Percentiles rank a stretch among this genome's conserved stretches.
These are phyloP conservation scores for Starmera amethionina DNA, from an alignment of 805 yeast genomes.

Conservation along the genomic window DNA sequence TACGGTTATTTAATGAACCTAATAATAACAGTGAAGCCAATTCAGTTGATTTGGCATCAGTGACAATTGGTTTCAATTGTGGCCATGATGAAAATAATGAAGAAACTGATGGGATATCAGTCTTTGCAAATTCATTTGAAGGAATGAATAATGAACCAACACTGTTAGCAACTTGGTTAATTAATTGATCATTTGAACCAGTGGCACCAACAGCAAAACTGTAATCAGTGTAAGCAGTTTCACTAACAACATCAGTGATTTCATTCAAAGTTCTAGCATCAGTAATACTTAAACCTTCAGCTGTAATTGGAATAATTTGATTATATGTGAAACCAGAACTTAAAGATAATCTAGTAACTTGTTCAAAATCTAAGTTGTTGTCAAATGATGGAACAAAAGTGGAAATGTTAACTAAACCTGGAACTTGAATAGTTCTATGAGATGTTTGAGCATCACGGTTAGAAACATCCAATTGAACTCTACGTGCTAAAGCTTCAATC, in stretches of 20 bases:
- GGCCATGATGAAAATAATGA: conserved; percentile 84
- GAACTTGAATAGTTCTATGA: conserved; percentile 70
- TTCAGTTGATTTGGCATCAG: conserved; percentile 88
- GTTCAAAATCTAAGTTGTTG: conserved; percentile 45
- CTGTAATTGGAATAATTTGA: conserved; percentile 66
- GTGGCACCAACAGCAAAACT: conserved; percentile 79
- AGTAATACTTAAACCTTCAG: conserved; percentile 50
- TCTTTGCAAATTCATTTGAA: conserved; percentile 56
- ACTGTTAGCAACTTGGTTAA: conserved; percentile 48
- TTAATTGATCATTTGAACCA: conserved; percentile 50
- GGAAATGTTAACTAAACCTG: conserved; percentile 80
- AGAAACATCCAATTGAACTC: conserved; percentile 52
- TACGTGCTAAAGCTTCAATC: conserved; percentile 85
- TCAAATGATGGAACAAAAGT: conserved; percentile 67
- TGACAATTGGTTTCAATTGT: conserved; percentile 67
- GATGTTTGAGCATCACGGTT: conserved; percentile 86
- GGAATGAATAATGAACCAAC: conserved; percentile 81
- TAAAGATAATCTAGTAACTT: conserved; percentile 59
- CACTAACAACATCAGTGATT: conserved; percentile 42
- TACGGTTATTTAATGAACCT: conserved; percentile 78
- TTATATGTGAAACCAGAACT: conserved; percentile 85
- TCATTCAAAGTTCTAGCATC: conserved; percentile 57
- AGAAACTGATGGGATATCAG: conserved; percentile 67
- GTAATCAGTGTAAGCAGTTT: conserved; percentile 70
- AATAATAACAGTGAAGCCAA: conserved; percentile 85